Evolutionary conservation across 176 grass and related monocot species (phyloP).

Genomic region (bread wheat (Triticum aestivum)): IWGSC_CS_RefSeq_v2.1 NC_057805.1:72276981-72277480

Average conservation of each 20-base stretch:
- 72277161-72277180: constrained; percentile 49
- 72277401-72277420: no score
- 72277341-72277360: no score
- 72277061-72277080: constrained; percentile 99
- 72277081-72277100: constrained; percentile 91
- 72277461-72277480: no score
- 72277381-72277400: no score
- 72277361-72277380: no score
- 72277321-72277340: no score
- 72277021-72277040: background rate
- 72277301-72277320: no score
- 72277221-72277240: background rate
- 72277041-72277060: constrained; percentile 23
- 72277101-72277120: constrained; percentile 81
- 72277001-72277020: constrained; percentile 19
- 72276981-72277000: constrained; percentile 1
- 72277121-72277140: constrained; percentile 90
- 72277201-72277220: constrained; percentile 13
- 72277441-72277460: no score
- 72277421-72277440: no score
- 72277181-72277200: background rate
- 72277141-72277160: constrained; percentile 62
- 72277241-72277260: constrained; percentile 3
- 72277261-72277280: constrained; percentile 7
- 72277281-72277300: no score